A percentile compares a stretch with the other conserved stretches of the same genome.
Evolutionary conservation across 306 rosid genomes (phyloP).

Genomic region (Quercus gilva): DNA sequence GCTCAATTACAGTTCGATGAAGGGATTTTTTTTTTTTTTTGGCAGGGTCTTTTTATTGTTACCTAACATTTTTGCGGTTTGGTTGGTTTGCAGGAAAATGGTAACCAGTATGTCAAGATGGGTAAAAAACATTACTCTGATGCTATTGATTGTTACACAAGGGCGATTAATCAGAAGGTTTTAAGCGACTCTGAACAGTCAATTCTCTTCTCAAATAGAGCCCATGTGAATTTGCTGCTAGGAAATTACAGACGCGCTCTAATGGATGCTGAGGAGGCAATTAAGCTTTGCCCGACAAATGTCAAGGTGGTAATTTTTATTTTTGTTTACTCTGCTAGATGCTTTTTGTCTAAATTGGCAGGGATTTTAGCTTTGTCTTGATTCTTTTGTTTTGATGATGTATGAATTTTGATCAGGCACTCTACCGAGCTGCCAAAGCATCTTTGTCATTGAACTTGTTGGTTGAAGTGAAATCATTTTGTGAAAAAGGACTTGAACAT

Average conservation of each 20-base stretch:
- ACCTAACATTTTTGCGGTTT: not conserved
- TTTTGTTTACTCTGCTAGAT: not conserved
- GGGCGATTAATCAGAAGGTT: conserved; percentile 74
- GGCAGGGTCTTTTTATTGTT: not conserved
- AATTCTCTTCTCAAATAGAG: conserved; percentile 69
- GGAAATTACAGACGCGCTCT: conserved; percentile 86
- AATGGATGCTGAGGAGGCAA: conserved; percentile 70
- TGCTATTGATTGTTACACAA: conserved; percentile 86
- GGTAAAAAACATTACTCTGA: conserved; percentile 83
- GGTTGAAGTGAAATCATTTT: conserved; percentile 62
- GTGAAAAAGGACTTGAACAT: conserved; percentile 56
- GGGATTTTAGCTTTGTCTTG: not conserved
- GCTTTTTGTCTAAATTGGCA: not conserved
- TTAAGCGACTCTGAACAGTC: conserved; percentile 61
- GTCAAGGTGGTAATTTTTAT: conserved; percentile 56
- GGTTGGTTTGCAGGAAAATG: conserved; percentile 68
- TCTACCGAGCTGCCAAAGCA: conserved; percentile 84
- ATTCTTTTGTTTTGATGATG: conserved; percentile 18
- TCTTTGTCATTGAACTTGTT: conserved; percentile 63
- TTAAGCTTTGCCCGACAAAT: conserved; percentile 60
- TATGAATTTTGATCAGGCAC: conserved; percentile 52
- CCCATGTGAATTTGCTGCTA: conserved; percentile 76
- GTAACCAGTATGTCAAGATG: conserved; percentile 68
- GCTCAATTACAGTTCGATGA: not conserved
- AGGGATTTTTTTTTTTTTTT: not conserved